These are phyloP conservation scores for Arachnomyces sp. DNA, from an alignment of 2,329 filamentous ascomycete species.

Conservation along the genomic window DNA sequence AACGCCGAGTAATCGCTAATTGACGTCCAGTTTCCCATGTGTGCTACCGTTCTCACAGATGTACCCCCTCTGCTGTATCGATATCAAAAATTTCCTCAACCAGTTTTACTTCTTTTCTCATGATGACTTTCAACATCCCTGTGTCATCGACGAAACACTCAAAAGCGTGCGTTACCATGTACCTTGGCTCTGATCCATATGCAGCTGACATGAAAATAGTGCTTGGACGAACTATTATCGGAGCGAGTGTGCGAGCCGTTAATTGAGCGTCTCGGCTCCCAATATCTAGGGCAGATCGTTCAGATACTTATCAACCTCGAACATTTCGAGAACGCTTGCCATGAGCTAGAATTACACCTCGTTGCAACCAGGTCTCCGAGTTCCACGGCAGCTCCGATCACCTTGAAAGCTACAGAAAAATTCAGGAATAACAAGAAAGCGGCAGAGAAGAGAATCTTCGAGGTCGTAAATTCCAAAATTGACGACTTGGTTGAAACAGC, in stretches of 20 bases:
- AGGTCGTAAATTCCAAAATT: slow-evolving; percentile 97
- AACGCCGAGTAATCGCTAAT: slow-evolving; percentile 14
- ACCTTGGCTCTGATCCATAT: slow-evolving; percentile 2
- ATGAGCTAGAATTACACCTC: slow-evolving; percentile 77
- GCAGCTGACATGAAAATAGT: slow-evolving; percentile 40
- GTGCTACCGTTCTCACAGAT: slow-evolving; percentile 98
- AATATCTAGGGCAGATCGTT: slow-evolving; percentile 95
- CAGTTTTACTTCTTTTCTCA: slow-evolving; percentile 98
- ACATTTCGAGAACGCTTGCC: slow-evolving; percentile 89
- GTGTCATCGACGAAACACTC: slow-evolving; percentile 82
- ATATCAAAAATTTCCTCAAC: slow-evolving; percentile 94
- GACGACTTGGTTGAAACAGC: slow-evolving; percentile 94
- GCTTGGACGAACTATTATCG: slow-evolving; percentile 88
- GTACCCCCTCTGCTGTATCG: slow-evolving; percentile 97
- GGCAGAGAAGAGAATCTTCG: slow-evolving; percentile 95
- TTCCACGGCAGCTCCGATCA: slow-evolving; percentile 67
- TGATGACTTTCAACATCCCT: slow-evolving; percentile 87
- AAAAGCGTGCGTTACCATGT: slow-evolving; percentile 50
- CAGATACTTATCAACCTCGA: slow-evolving; percentile 97
- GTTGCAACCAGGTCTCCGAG: slow-evolving; percentile 76
- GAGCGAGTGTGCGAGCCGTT: slow-evolving; percentile 85
- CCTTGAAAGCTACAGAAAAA: slow-evolving; percentile 71
- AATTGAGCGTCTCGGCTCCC: slow-evolving; percentile 77
- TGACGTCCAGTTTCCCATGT: slow-evolving; percentile 65
- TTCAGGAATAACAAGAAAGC: slow-evolving; percentile 90